Evolutionary conservation across 2,329 filamentous ascomycete genomes (phyloP).

Genomic region (Albophoma yamanashiensis): DNA sequence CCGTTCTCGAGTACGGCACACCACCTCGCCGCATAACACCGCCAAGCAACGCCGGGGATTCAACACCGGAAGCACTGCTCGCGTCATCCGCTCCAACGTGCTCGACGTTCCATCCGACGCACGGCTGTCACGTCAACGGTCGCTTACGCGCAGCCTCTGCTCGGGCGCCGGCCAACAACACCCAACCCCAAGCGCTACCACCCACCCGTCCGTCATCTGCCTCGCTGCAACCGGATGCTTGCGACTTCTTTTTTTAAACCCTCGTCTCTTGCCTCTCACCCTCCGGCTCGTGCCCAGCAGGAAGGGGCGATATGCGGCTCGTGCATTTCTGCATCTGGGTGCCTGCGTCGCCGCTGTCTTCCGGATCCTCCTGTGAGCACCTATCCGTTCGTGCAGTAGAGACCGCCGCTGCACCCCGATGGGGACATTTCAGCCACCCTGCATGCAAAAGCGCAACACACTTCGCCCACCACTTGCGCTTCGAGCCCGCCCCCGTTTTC

Average conservation of each 20-base stretch:
- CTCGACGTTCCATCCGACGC: neutral
- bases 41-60: neutral
- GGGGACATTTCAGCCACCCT: neutral
- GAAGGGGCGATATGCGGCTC: neutral
- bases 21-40: neutral
- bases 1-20: neutral
- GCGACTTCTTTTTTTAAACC: neutral
- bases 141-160: neutral
- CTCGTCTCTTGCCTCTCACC: neutral
- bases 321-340: neutral
- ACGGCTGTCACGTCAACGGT: neutral
- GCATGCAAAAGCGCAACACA: neutral
- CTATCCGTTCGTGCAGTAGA: neutral
- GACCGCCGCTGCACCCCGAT: neutral
- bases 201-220: too few relatives aligned
- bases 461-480: neutral
- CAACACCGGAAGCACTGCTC: neutral
- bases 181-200: neutral
- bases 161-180: neutral
- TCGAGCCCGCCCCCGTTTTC: too few relatives aligned
- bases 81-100: neutral
- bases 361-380: neutral
- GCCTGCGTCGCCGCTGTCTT: neutral
- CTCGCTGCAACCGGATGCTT: neutral
- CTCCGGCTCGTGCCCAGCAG: neutral